These are phyloP conservation scores for Dothistroma pini DNA, from an alignment of 2,329 filamentous ascomycete species.

Conservation along the genomic window DNA sequence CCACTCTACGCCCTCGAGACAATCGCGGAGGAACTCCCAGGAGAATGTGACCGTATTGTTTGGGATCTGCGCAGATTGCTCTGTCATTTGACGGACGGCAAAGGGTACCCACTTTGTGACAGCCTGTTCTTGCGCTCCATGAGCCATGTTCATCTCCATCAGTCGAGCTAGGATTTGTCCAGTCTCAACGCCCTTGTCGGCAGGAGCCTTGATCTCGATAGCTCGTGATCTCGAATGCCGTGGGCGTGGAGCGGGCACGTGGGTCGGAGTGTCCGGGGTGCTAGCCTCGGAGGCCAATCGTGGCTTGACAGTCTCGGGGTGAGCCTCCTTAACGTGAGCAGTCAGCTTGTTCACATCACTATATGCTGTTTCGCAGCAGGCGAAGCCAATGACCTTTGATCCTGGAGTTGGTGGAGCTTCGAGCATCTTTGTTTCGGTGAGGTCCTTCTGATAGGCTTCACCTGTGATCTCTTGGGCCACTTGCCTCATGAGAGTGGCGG, in stretches of 20 bases:
- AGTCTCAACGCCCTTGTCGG: background rate
- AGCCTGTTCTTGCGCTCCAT: background rate
- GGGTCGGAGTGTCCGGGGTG: background rate
- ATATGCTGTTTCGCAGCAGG: constrained; percentile 11
- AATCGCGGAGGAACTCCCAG: constrained; percentile 37
- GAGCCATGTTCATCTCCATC: background rate
- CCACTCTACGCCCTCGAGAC: constrained; percentile 39
- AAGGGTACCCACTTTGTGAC: constrained; percentile 36
- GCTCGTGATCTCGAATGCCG: background rate
- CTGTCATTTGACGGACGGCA: constrained; percentile 34
- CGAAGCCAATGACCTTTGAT: constrained; percentile 4
- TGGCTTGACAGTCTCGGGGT: constrained; percentile 3
- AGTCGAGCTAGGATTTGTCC: background rate
- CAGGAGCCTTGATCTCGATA: constrained; percentile 9
- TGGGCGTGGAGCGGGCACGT: background rate
- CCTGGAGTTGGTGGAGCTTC: constrained; percentile 6
- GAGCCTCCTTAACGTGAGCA: constrained; percentile 11
- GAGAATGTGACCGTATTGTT: constrained; percentile 36
- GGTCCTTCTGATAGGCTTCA: background rate
- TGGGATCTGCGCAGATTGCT: constrained; percentile 14
- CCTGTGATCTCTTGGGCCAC: background rate
- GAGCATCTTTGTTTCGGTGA: constrained; percentile 5
- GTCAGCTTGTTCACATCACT: constrained; percentile 6
- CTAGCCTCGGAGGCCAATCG: background rate
- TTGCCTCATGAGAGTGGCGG: constrained; percentile 7